Conservation (phyloP, 805 yeast genomes). For the Diddensiella transvaalensis region DNA sequence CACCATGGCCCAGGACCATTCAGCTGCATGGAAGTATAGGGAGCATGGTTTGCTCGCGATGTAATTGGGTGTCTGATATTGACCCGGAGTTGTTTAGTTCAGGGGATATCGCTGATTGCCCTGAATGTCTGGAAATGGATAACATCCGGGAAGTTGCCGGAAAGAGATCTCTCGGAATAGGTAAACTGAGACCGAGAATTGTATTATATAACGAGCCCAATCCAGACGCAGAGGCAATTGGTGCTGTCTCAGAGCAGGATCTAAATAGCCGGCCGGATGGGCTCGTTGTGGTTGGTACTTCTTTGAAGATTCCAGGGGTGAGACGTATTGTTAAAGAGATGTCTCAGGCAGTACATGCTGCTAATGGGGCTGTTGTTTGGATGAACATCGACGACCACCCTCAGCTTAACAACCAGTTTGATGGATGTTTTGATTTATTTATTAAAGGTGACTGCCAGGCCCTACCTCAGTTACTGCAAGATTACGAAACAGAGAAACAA, state of each 20-base stretch:
- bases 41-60: slow-evolving; percentile 71
- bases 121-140: slow-evolving; percentile 60
- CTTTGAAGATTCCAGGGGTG: slow-evolving; percentile 76
- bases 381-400: slow-evolving; percentile 54
- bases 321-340: slow-evolving; percentile 57
- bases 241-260: slow-evolving; percentile 67
- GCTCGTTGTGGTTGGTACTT: slow-evolving; percentile 77
- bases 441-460: slow-evolving; percentile 66
- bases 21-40: slow-evolving; percentile 85
- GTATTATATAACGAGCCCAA: slow-evolving; percentile 72
- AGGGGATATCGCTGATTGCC: slow-evolving; percentile 53
- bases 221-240: slow-evolving; percentile 87
- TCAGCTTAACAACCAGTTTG: slow-evolving; percentile 40
- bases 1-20: slow-evolving; percentile 54
- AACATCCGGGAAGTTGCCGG: slow-evolving; percentile 55
- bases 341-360: slow-evolving; percentile 52
- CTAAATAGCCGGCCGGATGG: slow-evolving; percentile 67
- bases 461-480: slow-evolving; percentile 39
- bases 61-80: slow-evolving; percentile 55
- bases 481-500: slow-evolving; percentile 25
- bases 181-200: slow-evolving; percentile 60
- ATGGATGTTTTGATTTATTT: slow-evolving; percentile 55
- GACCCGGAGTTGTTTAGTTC: slow-evolving; percentile 48
- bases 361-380: slow-evolving; percentile 61
- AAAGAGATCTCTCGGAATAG: slow-evolving; percentile 59